Percentiles rank a stretch among this genome's conserved stretches.
Conservation (phyloP, 2,329 filamentous ascomycete genomes). For the Orbilia ellipsospora region DNA sequence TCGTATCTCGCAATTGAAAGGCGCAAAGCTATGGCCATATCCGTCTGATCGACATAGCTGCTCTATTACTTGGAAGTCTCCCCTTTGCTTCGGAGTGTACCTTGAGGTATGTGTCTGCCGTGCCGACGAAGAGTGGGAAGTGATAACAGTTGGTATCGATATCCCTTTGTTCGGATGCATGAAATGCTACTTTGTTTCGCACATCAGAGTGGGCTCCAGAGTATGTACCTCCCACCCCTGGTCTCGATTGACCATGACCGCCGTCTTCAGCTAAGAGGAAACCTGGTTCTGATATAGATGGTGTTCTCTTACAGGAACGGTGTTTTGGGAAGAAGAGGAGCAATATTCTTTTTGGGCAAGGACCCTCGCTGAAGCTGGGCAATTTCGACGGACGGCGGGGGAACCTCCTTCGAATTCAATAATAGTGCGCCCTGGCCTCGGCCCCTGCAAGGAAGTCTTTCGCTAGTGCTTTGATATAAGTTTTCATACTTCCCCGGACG, state of each 20-base stretch:
- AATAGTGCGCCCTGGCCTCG: slow-evolving; percentile 38
- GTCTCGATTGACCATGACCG: slow-evolving; percentile 29
- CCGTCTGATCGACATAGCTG: slow-evolving; percentile 42
- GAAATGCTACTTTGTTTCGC: slow-evolving; percentile 31
- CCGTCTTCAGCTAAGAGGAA: slow-evolving; percentile 43
- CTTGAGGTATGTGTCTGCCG: slow-evolving; percentile 27
- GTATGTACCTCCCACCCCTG: slow-evolving; percentile 36
- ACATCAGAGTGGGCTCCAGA: slow-evolving; percentile 11
- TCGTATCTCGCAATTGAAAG: slow-evolving; percentile 3
- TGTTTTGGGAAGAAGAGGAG: background rate
- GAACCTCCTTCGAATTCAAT: slow-evolving; percentile 48
- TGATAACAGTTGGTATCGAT: slow-evolving; percentile 3
- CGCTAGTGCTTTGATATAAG: slow-evolving; percentile 34
- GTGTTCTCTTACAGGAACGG: slow-evolving; percentile 2
- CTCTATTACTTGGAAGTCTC: slow-evolving; percentile 27
- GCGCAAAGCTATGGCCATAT: slow-evolving; percentile 17
- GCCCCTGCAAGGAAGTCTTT: slow-evolving; percentile 2
- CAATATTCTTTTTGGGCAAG: background rate
- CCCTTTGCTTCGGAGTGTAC: slow-evolving; percentile 46
- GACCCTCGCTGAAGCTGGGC: slow-evolving; percentile 35
- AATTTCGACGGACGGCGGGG: slow-evolving; percentile 32
- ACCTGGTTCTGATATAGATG: slow-evolving; percentile 38
- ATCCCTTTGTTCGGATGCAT: slow-evolving; percentile 40
- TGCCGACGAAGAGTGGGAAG: slow-evolving; percentile 13
- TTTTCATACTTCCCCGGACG: slow-evolving; percentile 30